Evolutionary conservation across 176 grass and related monocot species (phyloP).

Genomic region (Oryza coarctata): DNA sequence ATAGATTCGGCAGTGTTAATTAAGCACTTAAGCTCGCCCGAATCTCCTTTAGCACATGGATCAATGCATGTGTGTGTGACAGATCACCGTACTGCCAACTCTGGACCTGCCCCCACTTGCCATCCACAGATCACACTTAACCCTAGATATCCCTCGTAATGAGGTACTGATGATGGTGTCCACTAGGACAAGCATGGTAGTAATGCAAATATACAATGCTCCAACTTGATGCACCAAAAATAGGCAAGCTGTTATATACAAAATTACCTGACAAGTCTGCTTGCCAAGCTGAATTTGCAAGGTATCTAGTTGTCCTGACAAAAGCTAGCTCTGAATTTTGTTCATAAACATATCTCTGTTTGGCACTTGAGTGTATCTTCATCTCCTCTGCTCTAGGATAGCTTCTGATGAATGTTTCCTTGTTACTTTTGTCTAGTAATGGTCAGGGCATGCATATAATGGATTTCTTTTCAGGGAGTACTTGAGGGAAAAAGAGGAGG

Average conservation of each 20-base stretch:
- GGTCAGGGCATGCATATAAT: background rate
- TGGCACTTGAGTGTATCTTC: background rate
- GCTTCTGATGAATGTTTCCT: background rate
- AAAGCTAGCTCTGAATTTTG: background rate
- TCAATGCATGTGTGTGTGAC: background rate
- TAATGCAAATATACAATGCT: background rate
- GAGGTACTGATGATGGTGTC: constrained; percentile 34
- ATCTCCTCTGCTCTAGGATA: background rate
- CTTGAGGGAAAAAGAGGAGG: background rate
- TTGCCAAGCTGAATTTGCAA: constrained; percentile 19
- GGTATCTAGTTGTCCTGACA: constrained; percentile 30
- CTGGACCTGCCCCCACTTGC: constrained; percentile 31
- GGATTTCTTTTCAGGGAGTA: background rate
- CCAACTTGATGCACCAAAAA: constrained; percentile 26
- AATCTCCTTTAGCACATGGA: constrained; percentile 39
- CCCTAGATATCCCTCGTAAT: constrained; percentile 17
- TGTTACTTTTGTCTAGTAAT: background rate
- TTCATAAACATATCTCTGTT: background rate
- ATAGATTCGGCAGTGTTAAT: constrained; percentile 23
- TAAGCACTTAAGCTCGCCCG: constrained; percentile 6
- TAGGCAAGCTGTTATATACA: constrained; percentile 16
- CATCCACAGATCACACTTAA: constrained; percentile 39
- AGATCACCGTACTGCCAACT: constrained; percentile 14
- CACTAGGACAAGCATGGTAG: constrained; percentile 29
- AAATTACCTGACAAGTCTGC: background rate